These are phyloP conservation scores for Aspergillus proliferans DNA, from an alignment of 2,329 filamentous ascomycete species.

Conservation along the genomic window DNA sequence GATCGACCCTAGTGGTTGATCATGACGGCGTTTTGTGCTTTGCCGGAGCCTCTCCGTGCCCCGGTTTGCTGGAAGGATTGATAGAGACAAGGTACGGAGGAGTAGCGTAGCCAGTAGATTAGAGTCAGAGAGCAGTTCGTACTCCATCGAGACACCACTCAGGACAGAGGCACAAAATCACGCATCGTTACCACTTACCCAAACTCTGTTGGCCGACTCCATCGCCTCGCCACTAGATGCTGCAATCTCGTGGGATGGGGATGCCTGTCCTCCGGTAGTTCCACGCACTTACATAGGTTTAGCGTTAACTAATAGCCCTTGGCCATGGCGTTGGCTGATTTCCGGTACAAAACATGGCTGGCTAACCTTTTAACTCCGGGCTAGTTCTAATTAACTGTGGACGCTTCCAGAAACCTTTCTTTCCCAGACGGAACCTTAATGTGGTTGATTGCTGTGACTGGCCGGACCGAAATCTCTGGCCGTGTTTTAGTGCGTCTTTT, in stretches of 20 bases:
- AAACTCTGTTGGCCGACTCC: too few species aligned
- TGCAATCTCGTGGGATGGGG: too few species aligned
- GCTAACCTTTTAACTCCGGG: background rate
- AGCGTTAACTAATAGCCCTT: background rate
- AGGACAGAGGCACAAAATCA: too few species aligned
- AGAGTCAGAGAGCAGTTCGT: too few species aligned
- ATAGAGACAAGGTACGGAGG: too few species aligned
- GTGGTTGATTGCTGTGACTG: background rate
- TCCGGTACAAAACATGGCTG: background rate
- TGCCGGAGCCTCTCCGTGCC: background rate
- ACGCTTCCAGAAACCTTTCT: background rate
- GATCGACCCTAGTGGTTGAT: conserved; percentile 14
- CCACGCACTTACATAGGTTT: background rate
- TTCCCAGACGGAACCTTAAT: background rate
- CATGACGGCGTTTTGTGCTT: conserved; percentile 2
- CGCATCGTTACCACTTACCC: too few species aligned
- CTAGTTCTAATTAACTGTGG: background rate
- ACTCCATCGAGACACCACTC: too few species aligned
- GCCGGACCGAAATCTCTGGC: too few species aligned
- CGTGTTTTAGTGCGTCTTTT: background rate
- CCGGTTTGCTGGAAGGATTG: background rate
- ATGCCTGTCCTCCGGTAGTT: background rate
- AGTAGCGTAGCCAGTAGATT: too few species aligned
- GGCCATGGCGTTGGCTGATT: background rate
- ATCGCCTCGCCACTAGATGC: too few species aligned